phyloP scores from a whole-genome alignment of 2,329 filamentous ascomycete species.

The Exophiala lecanii-corni region DNA sequence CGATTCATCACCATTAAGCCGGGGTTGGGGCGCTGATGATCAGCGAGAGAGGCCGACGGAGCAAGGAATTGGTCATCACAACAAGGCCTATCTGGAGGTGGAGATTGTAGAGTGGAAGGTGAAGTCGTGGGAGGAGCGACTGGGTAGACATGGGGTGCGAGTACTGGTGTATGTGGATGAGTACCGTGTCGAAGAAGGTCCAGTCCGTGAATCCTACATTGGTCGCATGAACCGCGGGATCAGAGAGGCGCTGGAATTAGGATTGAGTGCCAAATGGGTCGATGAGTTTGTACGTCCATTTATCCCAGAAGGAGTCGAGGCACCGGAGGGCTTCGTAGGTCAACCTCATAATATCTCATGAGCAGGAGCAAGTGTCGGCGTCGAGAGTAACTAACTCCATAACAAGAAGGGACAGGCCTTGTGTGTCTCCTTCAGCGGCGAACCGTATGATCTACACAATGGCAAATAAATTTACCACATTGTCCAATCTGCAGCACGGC shows the following conservation, averaged over 20 bases:
- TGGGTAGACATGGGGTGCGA: slow-evolving; percentile 15
- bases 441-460: too few relatives aligned
- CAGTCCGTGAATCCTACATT: slow-evolving; percentile 36
- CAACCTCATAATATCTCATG: too few relatives aligned
- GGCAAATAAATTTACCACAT: too few relatives aligned
- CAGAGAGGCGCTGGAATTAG: slow-evolving; percentile 33
- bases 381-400: too few relatives aligned
- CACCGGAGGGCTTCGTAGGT: slow-evolving; percentile 10
- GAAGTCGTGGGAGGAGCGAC: slow-evolving; percentile 1
- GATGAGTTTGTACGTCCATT: slow-evolving; percentile 35
- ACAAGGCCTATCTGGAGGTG: slow-evolving; percentile 15
- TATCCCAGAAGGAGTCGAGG: slow-evolving; percentile 28
- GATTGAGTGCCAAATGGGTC: slow-evolving; percentile 29
- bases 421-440: too few relatives aligned
- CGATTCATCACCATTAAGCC: too few relatives aligned
- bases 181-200: slow-evolving; percentile 28
- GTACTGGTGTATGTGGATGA: slow-evolving; percentile 40
- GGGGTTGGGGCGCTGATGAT: too few relatives aligned
- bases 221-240: slow-evolving; percentile 39
- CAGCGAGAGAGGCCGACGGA: slow-evolving; percentile 4
- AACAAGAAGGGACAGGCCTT: too few relatives aligned
- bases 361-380: too few relatives aligned
- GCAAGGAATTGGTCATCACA: slow-evolving; percentile 17
- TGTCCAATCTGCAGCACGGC: too few relatives aligned
- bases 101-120: slow-evolving; percentile 12